Conservation (phyloP, 257 asterid genomes). For the Capsicum rhomboideum region DNA sequence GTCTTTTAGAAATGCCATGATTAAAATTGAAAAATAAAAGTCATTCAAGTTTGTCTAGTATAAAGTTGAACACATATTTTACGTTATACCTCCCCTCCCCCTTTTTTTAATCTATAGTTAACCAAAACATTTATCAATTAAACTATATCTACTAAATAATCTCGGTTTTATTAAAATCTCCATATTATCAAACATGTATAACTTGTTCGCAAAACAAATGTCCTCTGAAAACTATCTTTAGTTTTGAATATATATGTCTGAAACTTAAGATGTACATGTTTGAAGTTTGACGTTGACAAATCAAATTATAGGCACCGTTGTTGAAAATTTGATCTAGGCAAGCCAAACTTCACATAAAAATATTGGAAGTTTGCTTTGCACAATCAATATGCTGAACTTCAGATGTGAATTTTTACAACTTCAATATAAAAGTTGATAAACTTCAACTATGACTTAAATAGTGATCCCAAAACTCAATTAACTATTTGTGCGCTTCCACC, state of each 20-base stretch:
- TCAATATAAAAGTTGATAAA: no score
- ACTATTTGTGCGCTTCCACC: not conserved
- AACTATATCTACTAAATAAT: no score
- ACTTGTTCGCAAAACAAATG: not conserved
- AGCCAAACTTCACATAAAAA: not conserved
- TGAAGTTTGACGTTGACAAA: not conserved
- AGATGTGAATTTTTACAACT: no score
- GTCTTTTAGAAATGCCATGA: no score
- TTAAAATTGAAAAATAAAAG: no score
- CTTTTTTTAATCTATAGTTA: no score
- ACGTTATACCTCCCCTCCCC: not conserved
- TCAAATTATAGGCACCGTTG: not conserved
- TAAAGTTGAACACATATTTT: not conserved
- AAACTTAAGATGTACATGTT: no score
- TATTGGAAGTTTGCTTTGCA: not conserved
- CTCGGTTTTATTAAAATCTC: not conserved
- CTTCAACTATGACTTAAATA: not conserved
- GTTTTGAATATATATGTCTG: no score
- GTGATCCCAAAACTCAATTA: not conserved
- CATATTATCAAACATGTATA: not conserved
- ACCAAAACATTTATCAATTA: no score
- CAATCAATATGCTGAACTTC: no score
- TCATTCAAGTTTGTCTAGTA: not conserved
- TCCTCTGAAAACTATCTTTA: no score
- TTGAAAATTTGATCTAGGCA: not conserved